These are phyloP conservation scores for Trichoderma reesei DNA, from an alignment of 495 filamentous ascomycete species.

Conservation along the genomic window DNA sequence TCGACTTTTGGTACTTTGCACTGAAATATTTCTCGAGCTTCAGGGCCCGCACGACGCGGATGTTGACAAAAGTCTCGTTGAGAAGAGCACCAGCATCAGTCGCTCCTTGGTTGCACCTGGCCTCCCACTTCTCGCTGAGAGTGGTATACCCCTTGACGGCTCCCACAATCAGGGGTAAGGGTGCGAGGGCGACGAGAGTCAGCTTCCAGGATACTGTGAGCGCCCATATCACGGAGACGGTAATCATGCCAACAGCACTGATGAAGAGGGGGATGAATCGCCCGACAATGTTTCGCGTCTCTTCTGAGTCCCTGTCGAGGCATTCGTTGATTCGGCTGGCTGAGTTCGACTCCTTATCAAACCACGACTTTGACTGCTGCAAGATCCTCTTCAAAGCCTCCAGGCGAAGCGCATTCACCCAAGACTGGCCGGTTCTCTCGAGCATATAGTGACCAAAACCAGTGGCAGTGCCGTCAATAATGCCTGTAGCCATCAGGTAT, in stretches of 20 bases:
- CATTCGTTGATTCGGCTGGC: slow-evolving; percentile 53
- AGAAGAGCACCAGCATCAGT: slow-evolving; percentile 48
- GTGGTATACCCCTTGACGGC: slow-evolving; percentile 52
- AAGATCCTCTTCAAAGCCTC: slow-evolving; percentile 62
- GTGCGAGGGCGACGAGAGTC: slow-evolving; percentile 64
- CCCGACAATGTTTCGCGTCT: slow-evolving; percentile 73
- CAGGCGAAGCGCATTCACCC: slow-evolving; percentile 65
- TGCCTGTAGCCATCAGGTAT: slow-evolving; percentile 56
- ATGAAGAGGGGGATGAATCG: slow-evolving; percentile 64
- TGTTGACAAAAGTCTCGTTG: slow-evolving; percentile 71
- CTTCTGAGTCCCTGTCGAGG: slow-evolving; percentile 76
- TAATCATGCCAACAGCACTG: slow-evolving; percentile 52
- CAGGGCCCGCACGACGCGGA: slow-evolving; percentile 69
- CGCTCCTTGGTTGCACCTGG: slow-evolving; percentile 49
- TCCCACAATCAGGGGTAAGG: slow-evolving; percentile 56
- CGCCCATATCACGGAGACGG: slow-evolving; percentile 63
- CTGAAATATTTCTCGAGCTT: slow-evolving; percentile 68
- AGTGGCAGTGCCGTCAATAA: slow-evolving; percentile 51
- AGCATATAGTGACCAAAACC: slow-evolving; percentile 62
- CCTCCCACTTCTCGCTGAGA: slow-evolving; percentile 63
- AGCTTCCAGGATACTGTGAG: slow-evolving; percentile 69
- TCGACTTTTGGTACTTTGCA: slow-evolving; percentile 49
- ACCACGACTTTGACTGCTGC: slow-evolving; percentile 76
- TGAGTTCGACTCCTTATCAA: slow-evolving; percentile 59
- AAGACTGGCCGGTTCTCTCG: slow-evolving; percentile 62